phyloP scores from a whole-genome alignment of 2,329 filamentous ascomycete genomes.

The Alternaria tenuissima region DNA sequence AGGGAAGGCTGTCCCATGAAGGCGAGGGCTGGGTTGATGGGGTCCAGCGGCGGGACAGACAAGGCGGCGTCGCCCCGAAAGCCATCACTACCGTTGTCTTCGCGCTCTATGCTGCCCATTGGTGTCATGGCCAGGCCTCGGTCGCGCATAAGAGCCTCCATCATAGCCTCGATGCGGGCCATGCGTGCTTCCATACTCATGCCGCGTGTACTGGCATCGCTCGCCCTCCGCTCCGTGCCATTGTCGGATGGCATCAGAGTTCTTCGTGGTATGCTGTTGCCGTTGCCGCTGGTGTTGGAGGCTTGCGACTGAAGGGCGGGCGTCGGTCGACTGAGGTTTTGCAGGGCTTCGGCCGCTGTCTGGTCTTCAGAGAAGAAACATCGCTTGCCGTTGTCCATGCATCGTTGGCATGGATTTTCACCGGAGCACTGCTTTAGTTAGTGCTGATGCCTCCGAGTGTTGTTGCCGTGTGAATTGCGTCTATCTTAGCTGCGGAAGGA shows the following conservation, averaged over 20 bases:
- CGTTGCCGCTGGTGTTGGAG: conserved; percentile 15
- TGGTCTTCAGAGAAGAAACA: conserved; percentile 51
- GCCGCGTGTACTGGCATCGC: conserved; percentile 37
- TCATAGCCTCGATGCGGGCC: conserved; percentile 47
- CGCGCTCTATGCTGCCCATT: conserved; percentile 38
- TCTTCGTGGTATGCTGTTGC: conserved; percentile 24
- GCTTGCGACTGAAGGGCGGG: conserved; percentile 26
- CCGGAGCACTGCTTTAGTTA: conserved; percentile 41
- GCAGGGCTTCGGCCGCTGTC: conserved; percentile 48
- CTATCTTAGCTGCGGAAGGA: neutral
- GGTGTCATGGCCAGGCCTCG: conserved; percentile 35
- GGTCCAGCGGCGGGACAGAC: conserved; percentile 32
- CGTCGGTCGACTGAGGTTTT: conserved; percentile 48
- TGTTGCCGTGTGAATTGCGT: neutral
- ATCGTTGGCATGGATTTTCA: conserved; percentile 48
- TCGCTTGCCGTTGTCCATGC: conserved; percentile 44
- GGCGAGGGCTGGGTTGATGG: conserved; percentile 32
- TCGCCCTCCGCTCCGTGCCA: conserved; percentile 32
- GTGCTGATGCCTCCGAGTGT: neutral
- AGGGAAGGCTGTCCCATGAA: conserved; percentile 25
- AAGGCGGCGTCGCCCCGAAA: conserved; percentile 29
- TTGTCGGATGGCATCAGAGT: conserved; percentile 33
- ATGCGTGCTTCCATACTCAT: conserved; percentile 47
- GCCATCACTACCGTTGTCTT: conserved; percentile 29
- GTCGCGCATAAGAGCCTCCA: conserved; percentile 46